Evolutionary conservation across 805 yeast genomes (phyloP).

Genomic region (Maudiozyma saulgeensis): DNA sequence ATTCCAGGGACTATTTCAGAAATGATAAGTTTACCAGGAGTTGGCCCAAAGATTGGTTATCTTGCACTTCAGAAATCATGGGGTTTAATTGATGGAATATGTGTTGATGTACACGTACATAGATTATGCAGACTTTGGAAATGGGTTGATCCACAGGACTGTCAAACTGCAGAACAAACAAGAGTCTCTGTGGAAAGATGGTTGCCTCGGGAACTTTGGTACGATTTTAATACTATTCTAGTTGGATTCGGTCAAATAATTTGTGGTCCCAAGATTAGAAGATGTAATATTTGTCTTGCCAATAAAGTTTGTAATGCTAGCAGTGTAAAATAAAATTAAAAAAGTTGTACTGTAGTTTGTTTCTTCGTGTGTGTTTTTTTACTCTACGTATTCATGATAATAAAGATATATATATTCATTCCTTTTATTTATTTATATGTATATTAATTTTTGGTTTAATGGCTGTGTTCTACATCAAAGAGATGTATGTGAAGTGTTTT

Average conservation of each 20-base stretch:
- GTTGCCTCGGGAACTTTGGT: slow-evolving; percentile 69
- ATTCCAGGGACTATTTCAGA: slow-evolving; percentile 63
- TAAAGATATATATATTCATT: not conserved
- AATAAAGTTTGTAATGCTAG: slow-evolving; percentile 44
- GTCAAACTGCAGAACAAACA: slow-evolving; percentile 65
- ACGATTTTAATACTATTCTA: slow-evolving; percentile 69
- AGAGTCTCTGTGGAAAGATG: slow-evolving; percentile 57
- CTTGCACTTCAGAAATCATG: slow-evolving; percentile 73
- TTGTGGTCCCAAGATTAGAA: slow-evolving; percentile 58
- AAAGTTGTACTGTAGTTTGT: too few relatives aligned
- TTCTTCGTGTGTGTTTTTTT: too few relatives aligned
- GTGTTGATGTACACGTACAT: slow-evolving; percentile 86
- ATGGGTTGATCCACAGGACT: slow-evolving; percentile 45
- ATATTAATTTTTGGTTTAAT: not conserved
- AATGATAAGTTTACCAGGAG: slow-evolving; percentile 68
- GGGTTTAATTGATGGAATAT: slow-evolving; percentile 66
- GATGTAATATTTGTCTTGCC: slow-evolving; percentile 68
- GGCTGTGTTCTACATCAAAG: too few relatives aligned
- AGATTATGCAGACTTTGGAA: slow-evolving; percentile 69
- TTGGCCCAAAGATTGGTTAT: slow-evolving; percentile 91
- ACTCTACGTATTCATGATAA: not conserved
- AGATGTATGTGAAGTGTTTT: too few relatives aligned
- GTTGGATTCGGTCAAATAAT: slow-evolving; percentile 92
- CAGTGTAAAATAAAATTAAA: not conserved
- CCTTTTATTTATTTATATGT: not conserved